These are phyloP conservation scores for Clavariopsis aquatica DNA, from an alignment of 495 filamentous ascomycete species.

Conservation along the genomic window DNA sequence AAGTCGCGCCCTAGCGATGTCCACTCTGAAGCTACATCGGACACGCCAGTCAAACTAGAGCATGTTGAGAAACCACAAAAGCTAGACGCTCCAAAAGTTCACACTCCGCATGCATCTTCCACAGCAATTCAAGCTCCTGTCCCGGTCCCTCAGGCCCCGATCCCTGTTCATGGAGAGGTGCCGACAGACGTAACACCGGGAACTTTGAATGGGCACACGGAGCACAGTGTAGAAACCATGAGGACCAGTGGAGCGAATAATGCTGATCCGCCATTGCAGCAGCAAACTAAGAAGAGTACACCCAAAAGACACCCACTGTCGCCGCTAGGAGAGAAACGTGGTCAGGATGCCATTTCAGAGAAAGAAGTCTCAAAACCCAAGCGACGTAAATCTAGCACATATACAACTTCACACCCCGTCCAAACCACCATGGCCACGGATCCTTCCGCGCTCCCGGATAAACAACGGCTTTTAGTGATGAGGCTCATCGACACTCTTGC, in stretches of 20 bases:
- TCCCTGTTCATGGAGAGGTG: neutral
- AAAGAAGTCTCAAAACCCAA: constrained; percentile 26
- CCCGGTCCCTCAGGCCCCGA: neutral
- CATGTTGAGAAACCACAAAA: neutral
- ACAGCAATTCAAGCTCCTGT: constrained; percentile 3
- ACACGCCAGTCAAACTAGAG: constrained; percentile 2
- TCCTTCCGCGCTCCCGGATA: constrained; percentile 40
- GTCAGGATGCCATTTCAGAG: constrained; percentile 20
- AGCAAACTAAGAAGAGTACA: constrained; percentile 20
- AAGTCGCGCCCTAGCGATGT: constrained; percentile 35
- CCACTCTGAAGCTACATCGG: constrained; percentile 2
- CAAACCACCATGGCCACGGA: constrained; percentile 3
- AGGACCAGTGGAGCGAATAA: neutral
- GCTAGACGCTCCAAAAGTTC: neutral
- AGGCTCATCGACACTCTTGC: constrained; percentile 58
- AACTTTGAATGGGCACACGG: constrained; percentile 16
- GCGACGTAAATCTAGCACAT: constrained; percentile 40
- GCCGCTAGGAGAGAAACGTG: constrained; percentile 34
- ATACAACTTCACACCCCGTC: constrained; percentile 14
- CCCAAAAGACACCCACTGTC: constrained; percentile 31
- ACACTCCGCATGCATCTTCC: neutral
- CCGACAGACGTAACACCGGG: constrained; percentile 7
- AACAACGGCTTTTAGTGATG: constrained; percentile 54
- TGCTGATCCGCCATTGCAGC: constrained; percentile 13
- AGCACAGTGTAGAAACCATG: constrained; percentile 14